phyloP scores from a whole-genome alignment of 2,329 filamentous ascomycete species.

The Diaporthe humulicola region DNA sequence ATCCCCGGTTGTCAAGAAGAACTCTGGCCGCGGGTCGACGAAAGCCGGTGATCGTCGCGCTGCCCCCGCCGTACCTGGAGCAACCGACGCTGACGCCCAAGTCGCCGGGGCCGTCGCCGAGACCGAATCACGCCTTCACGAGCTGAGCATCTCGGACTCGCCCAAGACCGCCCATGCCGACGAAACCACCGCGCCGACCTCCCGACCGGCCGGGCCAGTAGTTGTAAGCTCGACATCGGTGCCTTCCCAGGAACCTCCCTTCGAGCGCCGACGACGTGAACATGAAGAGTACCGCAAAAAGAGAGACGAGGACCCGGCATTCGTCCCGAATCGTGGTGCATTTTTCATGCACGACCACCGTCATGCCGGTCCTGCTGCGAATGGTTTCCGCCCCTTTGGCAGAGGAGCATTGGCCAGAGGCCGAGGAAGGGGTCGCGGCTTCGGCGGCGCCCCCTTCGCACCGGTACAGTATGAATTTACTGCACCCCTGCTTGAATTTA shows the following conservation, averaged over 20 bases:
- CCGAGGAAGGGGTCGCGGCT: constrained; percentile 70
- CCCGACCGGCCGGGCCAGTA: constrained; percentile 62
- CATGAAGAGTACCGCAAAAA: constrained; percentile 93
- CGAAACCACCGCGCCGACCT: constrained; percentile 54
- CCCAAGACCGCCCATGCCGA: constrained; percentile 59
- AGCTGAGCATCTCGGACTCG: constrained; percentile 60
- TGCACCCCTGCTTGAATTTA: background rate
- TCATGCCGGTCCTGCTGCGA: constrained; percentile 80
- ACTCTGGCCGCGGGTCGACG: constrained; percentile 56
- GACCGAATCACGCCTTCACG: constrained; percentile 71
- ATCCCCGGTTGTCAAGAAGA: constrained; percentile 56
- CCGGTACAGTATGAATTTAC: constrained; percentile 72
- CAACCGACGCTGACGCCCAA: constrained; percentile 41
- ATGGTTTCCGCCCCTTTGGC: constrained; percentile 81
- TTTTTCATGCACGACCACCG: constrained; percentile 99
- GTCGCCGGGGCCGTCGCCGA: constrained; percentile 54
- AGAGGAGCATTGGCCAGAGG: constrained; percentile 66
- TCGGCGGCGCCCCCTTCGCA: constrained; percentile 68
- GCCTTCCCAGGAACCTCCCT: constrained; percentile 68
- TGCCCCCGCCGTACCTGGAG: constrained; percentile 37
- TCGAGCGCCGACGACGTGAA: constrained; percentile 82
- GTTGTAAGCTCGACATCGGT: constrained; percentile 67
- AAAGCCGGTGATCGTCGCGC: constrained; percentile 48
- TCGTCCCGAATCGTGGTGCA: constrained; percentile 92
- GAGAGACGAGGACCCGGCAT: constrained; percentile 89